A percentile compares a stretch with the other conserved stretches of the same genome.
Conservation (phyloP, 78 protist genomes). For the Dictyostelium purpureum region DNA sequence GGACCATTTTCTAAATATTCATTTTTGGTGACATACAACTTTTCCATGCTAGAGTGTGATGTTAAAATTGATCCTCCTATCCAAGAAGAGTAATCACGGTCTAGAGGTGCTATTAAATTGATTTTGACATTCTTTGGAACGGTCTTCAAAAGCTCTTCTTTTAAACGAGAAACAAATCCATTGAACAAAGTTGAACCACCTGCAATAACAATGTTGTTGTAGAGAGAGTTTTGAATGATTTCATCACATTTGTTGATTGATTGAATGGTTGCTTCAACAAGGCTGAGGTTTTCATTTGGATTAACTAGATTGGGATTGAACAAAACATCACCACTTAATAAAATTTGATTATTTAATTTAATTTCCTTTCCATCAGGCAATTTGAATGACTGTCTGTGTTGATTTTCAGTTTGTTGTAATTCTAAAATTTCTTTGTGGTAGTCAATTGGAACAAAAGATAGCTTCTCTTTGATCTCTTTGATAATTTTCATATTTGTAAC, state of each 20-base stretch:
- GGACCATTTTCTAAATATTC: constrained; percentile 95
- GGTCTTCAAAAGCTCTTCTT: constrained; percentile 52
- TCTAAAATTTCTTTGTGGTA: too few species aligned
- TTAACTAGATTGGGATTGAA: too few species aligned
- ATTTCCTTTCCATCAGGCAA: too few species aligned
- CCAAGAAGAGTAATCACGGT: constrained; percentile 96
- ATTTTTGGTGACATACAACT: constrained; percentile 92
- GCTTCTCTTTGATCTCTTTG: too few species aligned
- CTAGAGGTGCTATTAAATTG: constrained; percentile 89
- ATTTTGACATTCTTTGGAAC: not conserved
- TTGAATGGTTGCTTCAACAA: constrained; percentile 85
- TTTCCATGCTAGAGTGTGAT: constrained; percentile 92
- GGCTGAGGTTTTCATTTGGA: too few species aligned
- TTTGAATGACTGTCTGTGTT: too few species aligned
- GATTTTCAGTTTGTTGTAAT: too few species aligned
- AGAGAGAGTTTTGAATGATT: constrained; percentile 93
- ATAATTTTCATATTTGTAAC: too few species aligned
- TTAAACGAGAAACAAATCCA: constrained; percentile 86
- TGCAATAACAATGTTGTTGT: constrained; percentile 90
- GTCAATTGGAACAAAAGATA: too few species aligned
- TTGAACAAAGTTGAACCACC: constrained; percentile 87
- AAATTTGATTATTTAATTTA: too few species aligned
- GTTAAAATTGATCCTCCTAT: constrained; percentile 97
- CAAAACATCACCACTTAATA: too few species aligned
- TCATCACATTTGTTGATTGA: constrained; percentile 93